Evolutionary conservation across 495 filamentous ascomycete species (phyloP), one percentile per base, ranked within the genome.

Genomic region (Thozetella sp.): DNA sequence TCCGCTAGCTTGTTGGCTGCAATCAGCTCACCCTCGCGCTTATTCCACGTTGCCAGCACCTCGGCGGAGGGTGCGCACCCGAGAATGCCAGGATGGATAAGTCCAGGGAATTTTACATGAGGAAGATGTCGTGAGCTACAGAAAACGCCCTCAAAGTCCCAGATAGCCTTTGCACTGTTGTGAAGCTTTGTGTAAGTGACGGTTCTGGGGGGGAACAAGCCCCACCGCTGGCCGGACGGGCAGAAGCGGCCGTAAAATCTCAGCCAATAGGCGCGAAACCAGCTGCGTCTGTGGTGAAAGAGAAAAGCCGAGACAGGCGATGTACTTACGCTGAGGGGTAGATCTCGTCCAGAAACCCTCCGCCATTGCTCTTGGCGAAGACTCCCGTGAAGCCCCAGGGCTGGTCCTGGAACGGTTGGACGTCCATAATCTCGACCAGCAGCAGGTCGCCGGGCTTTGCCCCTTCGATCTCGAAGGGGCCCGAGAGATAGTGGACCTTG

Each of bases 111-210:
- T 56, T 90, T 88, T 57, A 97, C 91, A 62, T 88, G 85, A 0
- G 93, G 93, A 64, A 97, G 93, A 71, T 98, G 94, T 0, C 94
- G 86, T 12, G 90, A 93, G 23, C 90, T 90, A 80, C 91, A 95
- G 76, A 90, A 93, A 67, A 98, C 97, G 59, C 94, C 94, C 67
- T 97, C 93, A 61, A 98, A 97, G 68, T 97, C 94, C 93, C 94
- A 98, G 67, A 98, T 97, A 0, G 94, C 94, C 68, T 95, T 95
- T 17, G 91, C 92, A n/a, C 88, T 90, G 62, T 45, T 40, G 30
- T 17, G 19, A 25, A 2, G 34, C 23, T n/a, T n/a, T n/a, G n/a
- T n/a, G n/a, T n/a, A n/a, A n/a, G n/a, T n/a, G n/a, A n/a, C n/a
- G n/a, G n/a, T n/a, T n/a, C n/a, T n/a, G n/a, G n/a, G n/a, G n/a